These are phyloP conservation scores for Talaromyces proteolyticus DNA, from an alignment of 495 filamentous ascomycete genomes.

Conservation along the genomic window DNA sequence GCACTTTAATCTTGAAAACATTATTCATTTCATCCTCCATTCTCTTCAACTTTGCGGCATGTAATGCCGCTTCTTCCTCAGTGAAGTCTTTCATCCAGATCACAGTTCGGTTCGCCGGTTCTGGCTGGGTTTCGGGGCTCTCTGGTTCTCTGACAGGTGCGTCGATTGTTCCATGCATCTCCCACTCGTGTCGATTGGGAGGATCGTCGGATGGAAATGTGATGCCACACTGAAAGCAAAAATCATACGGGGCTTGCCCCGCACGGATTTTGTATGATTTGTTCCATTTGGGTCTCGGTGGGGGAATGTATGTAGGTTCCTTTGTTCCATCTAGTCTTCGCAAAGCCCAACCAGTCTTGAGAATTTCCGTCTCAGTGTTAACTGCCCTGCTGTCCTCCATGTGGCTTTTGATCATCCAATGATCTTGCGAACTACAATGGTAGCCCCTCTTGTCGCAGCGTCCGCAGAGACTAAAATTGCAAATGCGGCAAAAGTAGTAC, in stretches of 20 bases:
- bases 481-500: neutral
- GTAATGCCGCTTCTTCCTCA: neutral
- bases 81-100: neutral
- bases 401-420: neutral
- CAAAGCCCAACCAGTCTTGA: neutral
- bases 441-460: neutral
- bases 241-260: neutral
- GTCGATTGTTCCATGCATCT: neutral
- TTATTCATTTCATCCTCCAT: neutral
- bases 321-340: neutral
- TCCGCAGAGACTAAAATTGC: neutral
- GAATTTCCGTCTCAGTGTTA: neutral
- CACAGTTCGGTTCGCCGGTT: neutral
- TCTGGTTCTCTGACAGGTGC: neutral
- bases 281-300: neutral
- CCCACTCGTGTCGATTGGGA: neutral
- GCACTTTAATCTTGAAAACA: neutral
- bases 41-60: neutral
- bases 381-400: neutral
- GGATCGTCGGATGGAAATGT: neutral
- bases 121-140: too few species aligned
- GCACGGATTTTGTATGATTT: neutral
- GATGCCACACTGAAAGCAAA: neutral
- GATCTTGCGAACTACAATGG: neutral
- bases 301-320: neutral